Evolutionary conservation across 305 asterid species (phyloP).

Genomic region (Fraxinus paxiana): DNA sequence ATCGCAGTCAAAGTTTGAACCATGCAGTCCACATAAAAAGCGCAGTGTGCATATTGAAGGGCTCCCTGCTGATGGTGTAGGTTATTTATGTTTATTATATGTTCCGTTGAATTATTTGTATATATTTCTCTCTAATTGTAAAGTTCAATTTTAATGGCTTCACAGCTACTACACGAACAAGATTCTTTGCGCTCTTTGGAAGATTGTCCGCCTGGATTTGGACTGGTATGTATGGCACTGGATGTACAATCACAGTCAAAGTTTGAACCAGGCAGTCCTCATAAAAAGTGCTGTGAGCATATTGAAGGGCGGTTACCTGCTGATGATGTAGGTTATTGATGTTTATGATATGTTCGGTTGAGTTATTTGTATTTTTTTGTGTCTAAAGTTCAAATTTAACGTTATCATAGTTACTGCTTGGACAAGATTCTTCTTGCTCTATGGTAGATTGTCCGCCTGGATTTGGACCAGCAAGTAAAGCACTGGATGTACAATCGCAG

Average conservation of each 20-base stretch:
- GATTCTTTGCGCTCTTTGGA: constrained; percentile 44
- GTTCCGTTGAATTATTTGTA: constrained; percentile 16
- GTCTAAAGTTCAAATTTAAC: constrained; percentile 24
- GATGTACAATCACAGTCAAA: constrained; percentile 33
- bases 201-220: constrained; percentile 86
- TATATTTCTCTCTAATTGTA: constrained; percentile 19
- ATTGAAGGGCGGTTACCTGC: constrained; percentile 32
- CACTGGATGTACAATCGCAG: constrained; percentile 31
- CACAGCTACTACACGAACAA: constrained; percentile 41
- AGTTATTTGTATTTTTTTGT: constrained; percentile 18
- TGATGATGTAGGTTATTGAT: constrained; percentile 43
- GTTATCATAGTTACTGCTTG: constrained; percentile 38
- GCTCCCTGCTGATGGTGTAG: constrained; percentile 46
- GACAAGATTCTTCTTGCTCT: constrained; percentile 40
- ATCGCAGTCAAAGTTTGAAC: constrained; percentile 24
- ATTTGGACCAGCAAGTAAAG: constrained; percentile 44
- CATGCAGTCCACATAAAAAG: not conserved
- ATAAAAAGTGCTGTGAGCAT: constrained; percentile 17
- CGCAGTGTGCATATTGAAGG: constrained; percentile 29
- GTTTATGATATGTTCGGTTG: constrained; percentile 17
- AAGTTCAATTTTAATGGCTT: constrained; percentile 33
- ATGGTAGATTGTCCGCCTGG: constrained; percentile 79
- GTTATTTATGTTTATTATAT: constrained; percentile 20
- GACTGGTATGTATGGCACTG: constrained; percentile 31
- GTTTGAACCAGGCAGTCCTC: not conserved